Percentiles rank a stretch among this genome's conserved stretches.
These are phyloP conservation scores for Calonectria pauciramosa DNA, from an alignment of 2,329 filamentous ascomycete genomes.

Conservation along the genomic window DNA sequence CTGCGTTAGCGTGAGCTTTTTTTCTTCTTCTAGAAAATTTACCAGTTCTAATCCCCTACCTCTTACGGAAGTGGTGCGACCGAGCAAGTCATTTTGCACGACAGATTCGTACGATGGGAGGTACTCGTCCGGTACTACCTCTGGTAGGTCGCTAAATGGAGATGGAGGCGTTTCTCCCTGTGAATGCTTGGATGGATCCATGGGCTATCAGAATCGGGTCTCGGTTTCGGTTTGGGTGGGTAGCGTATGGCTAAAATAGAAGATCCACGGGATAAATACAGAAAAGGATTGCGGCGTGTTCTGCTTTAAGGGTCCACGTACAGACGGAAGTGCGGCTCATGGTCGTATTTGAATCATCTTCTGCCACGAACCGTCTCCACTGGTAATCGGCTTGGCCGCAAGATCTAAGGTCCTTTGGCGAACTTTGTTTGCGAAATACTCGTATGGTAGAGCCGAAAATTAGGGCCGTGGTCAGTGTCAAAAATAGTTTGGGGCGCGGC, in stretches of 20 bases:
- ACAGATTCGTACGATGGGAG: conserved; percentile 29
- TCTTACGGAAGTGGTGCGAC: conserved; percentile 22
- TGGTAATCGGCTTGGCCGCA: neutral
- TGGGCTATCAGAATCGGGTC: neutral
- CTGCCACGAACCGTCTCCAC: neutral
- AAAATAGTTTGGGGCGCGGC: neutral
- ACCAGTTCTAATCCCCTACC: neutral
- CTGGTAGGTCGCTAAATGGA: conserved; percentile 28
- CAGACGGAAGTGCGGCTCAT: neutral
- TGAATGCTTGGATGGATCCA: conserved; percentile 10
- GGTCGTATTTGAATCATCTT: conserved; percentile 13
- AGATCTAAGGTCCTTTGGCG: neutral
- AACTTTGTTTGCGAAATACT: neutral
- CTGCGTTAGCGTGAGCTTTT: conserved; percentile 13
- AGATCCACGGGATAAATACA: neutral
- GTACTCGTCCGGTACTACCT: conserved; percentile 23
- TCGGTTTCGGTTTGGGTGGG: conserved; percentile 1
- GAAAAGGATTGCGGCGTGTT: neutral
- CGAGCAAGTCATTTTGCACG: conserved; percentile 17
- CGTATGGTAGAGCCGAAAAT: neutral
- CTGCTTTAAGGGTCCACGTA: conserved; percentile 4
- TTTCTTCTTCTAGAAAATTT: neutral
- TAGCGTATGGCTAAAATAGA: neutral
- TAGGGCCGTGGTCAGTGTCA: neutral
- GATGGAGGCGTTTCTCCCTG: conserved; percentile 15